These are phyloP conservation scores for Arxiozyma bovina DNA, from an alignment of 1,139 yeast species.

Conservation along the genomic window DNA sequence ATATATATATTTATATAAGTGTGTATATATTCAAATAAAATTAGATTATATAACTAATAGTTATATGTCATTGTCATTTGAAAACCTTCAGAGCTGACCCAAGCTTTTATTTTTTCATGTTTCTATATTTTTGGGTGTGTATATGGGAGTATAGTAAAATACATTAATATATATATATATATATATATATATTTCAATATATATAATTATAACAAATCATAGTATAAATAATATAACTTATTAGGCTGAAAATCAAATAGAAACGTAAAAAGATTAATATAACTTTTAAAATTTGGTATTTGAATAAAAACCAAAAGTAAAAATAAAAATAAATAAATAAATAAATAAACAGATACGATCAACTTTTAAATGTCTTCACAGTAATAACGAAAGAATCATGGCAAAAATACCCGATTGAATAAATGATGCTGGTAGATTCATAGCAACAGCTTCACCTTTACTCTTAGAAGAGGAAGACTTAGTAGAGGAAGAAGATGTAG, in stretches of 20 bases:
- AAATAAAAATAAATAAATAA: neutral
- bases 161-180: neutral
- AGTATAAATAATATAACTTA: neutral
- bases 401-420: conserved; percentile 13
- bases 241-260: neutral
- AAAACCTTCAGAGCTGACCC: neutral
- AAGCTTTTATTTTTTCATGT: no score
- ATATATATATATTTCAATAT: neutral
- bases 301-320: neutral
- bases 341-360: neutral
- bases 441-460: conserved; percentile 14
- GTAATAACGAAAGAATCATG: conserved; percentile 10
- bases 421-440: conserved; percentile 4
- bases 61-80: neutral
- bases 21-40: neutral
- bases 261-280: neutral
- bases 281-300: neutral
- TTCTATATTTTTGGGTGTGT: no score
- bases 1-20: neutral
- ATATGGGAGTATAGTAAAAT: neutral
- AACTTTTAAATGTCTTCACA: conserved; percentile 5
- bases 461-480: conserved; percentile 7
- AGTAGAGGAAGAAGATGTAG: conserved; percentile 1
- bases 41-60: neutral
- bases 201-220: neutral